Base-by-base conservation (phyloP, 352 stramenopile genomes). In the Pythium biforme region DNA sequence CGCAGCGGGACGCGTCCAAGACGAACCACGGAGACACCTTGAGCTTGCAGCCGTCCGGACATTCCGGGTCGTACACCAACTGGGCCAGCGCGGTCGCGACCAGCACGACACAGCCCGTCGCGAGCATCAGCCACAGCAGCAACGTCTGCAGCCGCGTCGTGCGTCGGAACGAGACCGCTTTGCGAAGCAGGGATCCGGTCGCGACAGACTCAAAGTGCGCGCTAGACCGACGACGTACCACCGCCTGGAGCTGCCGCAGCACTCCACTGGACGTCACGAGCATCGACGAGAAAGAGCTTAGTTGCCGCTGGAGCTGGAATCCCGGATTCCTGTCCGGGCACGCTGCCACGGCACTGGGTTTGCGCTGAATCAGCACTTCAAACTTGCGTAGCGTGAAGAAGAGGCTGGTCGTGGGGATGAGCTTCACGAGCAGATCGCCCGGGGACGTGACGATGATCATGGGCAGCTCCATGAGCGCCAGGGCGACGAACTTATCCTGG, bases 11-110 rank as follows among this genome's bases (percentile, higher is more conserved):
- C 40, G 40, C 15, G 19, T 47, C 40, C 3, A 47, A 10, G 40
- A 47, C 19, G 19, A 47, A 47, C 40, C 40, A 47, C 19, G 40
- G 40, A 3, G 15, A 25, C 40, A 47, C n/a, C 2, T 26, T 9
- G 17, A 51, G 45, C 22, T 51, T 51, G 45, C 45, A 51, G 6
- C 45, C 45, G 45, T 51, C 17, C 45, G 45, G 45, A 31, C 45
- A 51, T 3, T 47, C 11, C 12, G 40, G 40, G 17, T 22, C n/a
- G n/a, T 47, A 47, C 17, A 47, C 40, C 5, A 8, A 7, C 4
- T 14, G 4, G 17, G 40, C 40, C 17, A 47, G n/a, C 4, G 25
- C 19, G 5, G 3, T 47, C 4, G 40, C 40, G 19, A 47, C n/a
- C 17, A 47, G n/a, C 17, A 47, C 40, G 17, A 47, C 17, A 12